Evolutionary conservation across 2,329 filamentous ascomycete genomes (phyloP).

Genomic region (Aspergillus hiratsukae): DNA sequence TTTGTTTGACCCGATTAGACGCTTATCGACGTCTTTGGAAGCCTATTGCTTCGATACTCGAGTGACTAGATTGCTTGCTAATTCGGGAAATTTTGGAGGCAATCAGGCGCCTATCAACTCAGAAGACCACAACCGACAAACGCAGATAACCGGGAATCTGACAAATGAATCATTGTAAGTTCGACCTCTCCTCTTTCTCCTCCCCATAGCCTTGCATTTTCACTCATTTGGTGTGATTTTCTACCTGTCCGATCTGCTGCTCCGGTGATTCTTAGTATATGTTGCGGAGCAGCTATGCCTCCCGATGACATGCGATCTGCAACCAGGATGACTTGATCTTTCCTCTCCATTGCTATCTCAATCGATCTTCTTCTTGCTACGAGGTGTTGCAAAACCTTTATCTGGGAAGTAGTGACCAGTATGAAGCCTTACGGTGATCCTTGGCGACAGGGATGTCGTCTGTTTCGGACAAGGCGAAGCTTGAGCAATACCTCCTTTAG

Average conservation of each 20-base stretch:
- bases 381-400: conserved; percentile 9
- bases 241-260: conserved; percentile 7
- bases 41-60: conserved; percentile 11
- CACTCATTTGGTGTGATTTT: conserved; percentile 16
- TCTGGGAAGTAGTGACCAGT: conserved; percentile 12
- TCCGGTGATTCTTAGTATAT: not conserved
- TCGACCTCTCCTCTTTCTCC: not conserved
- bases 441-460: conserved; percentile 19
- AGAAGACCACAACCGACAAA: not conserved
- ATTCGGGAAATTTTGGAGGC: conserved; percentile 18
- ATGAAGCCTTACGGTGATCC: conserved; percentile 15
- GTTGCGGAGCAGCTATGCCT: conserved; percentile 1
- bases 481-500: conserved; percentile 4
- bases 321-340: conserved; percentile 14
- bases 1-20: conserved; percentile 14
- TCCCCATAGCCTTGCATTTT: conserved; percentile 9
- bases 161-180: conserved; percentile 23
- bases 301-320: conserved; percentile 17
- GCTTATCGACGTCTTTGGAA: conserved; percentile 11
- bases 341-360: conserved; percentile 10
- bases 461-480: conserved; percentile 18
- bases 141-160: conserved; percentile 2
- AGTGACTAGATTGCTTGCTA: conserved; percentile 21
- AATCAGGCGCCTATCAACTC: conserved; percentile 15
- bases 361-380: conserved; percentile 14